Evolutionary conservation across 2,329 filamentous ascomycete genomes (phyloP).

Genomic region (Fusarium newnesense): DNA sequence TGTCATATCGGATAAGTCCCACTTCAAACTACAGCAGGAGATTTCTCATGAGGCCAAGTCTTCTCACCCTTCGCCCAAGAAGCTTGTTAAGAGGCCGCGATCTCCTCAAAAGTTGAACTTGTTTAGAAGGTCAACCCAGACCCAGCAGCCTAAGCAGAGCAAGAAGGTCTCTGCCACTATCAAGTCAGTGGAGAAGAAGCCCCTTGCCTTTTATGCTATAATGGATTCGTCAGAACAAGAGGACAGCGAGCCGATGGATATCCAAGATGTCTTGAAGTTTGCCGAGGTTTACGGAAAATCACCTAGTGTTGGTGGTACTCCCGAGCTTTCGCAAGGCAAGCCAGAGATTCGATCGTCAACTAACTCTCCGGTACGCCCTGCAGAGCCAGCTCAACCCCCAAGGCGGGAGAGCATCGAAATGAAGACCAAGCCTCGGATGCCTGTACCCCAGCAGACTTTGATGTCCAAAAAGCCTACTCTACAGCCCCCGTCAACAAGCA

Average conservation of each 20-base stretch:
- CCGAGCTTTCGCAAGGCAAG: conserved; percentile 26
- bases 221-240: conserved; percentile 69
- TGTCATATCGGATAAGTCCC: conserved; percentile 67
- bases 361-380: conserved; percentile 11
- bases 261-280: conserved; percentile 61
- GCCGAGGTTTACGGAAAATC: conserved; percentile 53
- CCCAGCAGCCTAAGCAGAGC: conserved; percentile 53
- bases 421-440: conserved; percentile 9
- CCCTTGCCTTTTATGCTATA: conserved; percentile 69
- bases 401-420: neutral
- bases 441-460: conserved; percentile 12
- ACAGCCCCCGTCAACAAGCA: neutral
- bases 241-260: conserved; percentile 54
- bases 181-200: conserved; percentile 60
- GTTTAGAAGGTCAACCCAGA: conserved; percentile 65
- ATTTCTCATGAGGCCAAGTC: conserved; percentile 45
- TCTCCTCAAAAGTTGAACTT: conserved; percentile 72
- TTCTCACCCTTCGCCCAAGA: conserved; percentile 56
- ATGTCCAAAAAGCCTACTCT: conserved; percentile 6
- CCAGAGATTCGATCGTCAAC: conserved; percentile 28
- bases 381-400: neutral
- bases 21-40: conserved; percentile 54
- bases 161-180: conserved; percentile 59
- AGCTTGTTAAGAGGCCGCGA: conserved; percentile 64
- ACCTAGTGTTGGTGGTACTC: conserved; percentile 21